phyloP scores from a whole-genome alignment of 306 rosid genomes.

The Senna siamea region DNA sequence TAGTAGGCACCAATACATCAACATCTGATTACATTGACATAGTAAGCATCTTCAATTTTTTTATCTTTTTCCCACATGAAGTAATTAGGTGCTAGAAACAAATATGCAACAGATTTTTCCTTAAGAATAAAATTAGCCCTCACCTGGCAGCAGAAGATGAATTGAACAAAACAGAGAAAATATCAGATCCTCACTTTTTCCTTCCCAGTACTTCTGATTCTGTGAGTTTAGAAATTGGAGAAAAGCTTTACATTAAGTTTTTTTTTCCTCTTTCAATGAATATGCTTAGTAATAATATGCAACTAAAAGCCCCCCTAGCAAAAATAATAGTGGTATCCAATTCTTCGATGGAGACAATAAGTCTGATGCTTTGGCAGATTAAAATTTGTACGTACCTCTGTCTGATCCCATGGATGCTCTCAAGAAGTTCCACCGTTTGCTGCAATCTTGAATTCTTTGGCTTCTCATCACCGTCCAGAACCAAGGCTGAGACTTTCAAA shows the following conservation, averaged over 20 bases:
- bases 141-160: conserved; percentile 46
- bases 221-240: conserved; percentile 34
- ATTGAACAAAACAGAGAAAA: conserved; percentile 36
- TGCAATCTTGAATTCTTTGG: conserved; percentile 67
- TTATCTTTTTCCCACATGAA: conserved; percentile 25
- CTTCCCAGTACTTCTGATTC: conserved; percentile 56
- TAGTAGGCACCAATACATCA: conserved; percentile 8
- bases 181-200: conserved; percentile 49
- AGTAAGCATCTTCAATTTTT: conserved; percentile 26
- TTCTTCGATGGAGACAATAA: conserved; percentile 22
- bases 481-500: conserved; percentile 66
- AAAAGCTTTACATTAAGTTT: conserved; percentile 10
- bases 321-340: conserved; percentile 4
- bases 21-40: conserved; percentile 6
- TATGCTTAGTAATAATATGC: conserved; percentile 6
- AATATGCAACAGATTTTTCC: conserved; percentile 17
- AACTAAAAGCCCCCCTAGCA: not conserved
- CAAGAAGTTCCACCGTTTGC: conserved; percentile 73
- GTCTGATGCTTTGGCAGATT: conserved; percentile 16
- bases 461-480: conserved; percentile 60
- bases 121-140: conserved; percentile 17
- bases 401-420: conserved; percentile 61
- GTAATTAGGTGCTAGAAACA: not conserved
- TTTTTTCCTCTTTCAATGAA: not conserved
- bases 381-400: conserved; percentile 75